phyloP scores from a whole-genome alignment of 2,329 filamentous ascomycete species.

The Claviceps pazoutovae region DNA sequence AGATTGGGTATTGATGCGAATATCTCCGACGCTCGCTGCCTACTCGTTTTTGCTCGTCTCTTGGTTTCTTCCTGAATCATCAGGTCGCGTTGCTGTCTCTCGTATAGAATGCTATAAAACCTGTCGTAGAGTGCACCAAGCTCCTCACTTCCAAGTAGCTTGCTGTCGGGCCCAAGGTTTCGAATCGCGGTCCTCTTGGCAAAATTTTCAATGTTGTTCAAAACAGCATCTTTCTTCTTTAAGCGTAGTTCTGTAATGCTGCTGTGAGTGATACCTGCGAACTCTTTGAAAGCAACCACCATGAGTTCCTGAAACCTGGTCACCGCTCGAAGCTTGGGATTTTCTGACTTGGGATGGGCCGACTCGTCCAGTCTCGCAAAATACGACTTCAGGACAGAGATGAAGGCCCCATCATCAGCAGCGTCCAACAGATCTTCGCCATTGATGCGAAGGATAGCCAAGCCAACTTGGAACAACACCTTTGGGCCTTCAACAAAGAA shows the following conservation, averaged over 20 bases:
- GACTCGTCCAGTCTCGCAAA: constrained; percentile 90
- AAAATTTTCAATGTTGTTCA: constrained; percentile 94
- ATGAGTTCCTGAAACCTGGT: constrained; percentile 96
- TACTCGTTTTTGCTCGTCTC: constrained; percentile 47
- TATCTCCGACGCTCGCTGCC: constrained; percentile 23
- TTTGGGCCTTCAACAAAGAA: constrained; percentile 98
- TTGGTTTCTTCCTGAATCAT: constrained; percentile 65
- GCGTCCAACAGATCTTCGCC: constrained; percentile 91
- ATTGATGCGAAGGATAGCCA: constrained; percentile 95
- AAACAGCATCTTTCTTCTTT: constrained; percentile 86
- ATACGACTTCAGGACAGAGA: constrained; percentile 88
- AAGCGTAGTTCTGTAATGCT: constrained; percentile 79
- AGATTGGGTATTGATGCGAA: constrained; percentile 28
- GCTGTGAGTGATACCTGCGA: constrained; percentile 85
- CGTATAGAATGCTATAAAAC: constrained; percentile 85
- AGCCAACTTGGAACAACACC: constrained; percentile 88
- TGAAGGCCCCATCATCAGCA: constrained; percentile 88
- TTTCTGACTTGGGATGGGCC: constrained; percentile 88
- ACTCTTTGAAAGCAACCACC: constrained; percentile 98
- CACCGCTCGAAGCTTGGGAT: constrained; percentile 83
- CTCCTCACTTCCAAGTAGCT: constrained; percentile 72
- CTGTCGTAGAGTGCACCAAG: constrained; percentile 83
- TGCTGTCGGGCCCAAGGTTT: constrained; percentile 91
- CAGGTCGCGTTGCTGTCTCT: constrained; percentile 70
- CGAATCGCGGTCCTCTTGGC: constrained; percentile 92